These are phyloP conservation scores for Emergomyces pasteurianus DNA, from an alignment of 2,329 filamentous ascomycete genomes.

Conservation along the genomic window DNA sequence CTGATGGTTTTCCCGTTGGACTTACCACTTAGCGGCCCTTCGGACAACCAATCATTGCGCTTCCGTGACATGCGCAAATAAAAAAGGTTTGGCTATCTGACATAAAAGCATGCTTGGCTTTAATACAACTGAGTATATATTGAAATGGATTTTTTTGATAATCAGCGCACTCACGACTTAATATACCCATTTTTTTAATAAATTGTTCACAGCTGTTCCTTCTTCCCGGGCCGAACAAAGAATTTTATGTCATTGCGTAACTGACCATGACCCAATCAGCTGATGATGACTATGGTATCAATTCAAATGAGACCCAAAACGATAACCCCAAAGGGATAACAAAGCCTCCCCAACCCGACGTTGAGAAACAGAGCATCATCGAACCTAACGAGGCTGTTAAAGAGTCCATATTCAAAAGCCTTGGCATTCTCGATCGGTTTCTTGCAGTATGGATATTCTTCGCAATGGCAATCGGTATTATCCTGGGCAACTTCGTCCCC, in stretches of 20 bases:
- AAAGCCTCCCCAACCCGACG: not conserved
- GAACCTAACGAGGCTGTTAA: not conserved
- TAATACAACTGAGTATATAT: not conserved
- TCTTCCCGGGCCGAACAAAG: not conserved
- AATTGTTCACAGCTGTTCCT: not conserved
- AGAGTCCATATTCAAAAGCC: constrained; percentile 31
- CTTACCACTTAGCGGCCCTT: too few relatives aligned
- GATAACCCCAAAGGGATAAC: not conserved
- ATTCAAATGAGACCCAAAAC: not conserved
- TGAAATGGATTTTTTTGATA: not conserved
- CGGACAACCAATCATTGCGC: not conserved
- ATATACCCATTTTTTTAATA: not conserved
- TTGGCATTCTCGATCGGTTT: constrained; percentile 51
- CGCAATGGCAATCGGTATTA: constrained; percentile 63
- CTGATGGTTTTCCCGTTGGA: too few relatives aligned
- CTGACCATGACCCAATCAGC: not conserved
- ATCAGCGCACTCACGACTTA: not conserved
- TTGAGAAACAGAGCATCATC: not conserved
- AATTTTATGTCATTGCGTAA: not conserved
- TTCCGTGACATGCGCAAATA: not conserved
- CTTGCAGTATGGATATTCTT: constrained; percentile 65
- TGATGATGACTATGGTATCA: not conserved
- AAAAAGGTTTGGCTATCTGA: not conserved
- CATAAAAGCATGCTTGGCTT: not conserved
- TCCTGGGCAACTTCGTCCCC: constrained; percentile 64